Conservation (phyloP, 805 yeast genomes). For the Zygoascus flipseniorum region DNA sequence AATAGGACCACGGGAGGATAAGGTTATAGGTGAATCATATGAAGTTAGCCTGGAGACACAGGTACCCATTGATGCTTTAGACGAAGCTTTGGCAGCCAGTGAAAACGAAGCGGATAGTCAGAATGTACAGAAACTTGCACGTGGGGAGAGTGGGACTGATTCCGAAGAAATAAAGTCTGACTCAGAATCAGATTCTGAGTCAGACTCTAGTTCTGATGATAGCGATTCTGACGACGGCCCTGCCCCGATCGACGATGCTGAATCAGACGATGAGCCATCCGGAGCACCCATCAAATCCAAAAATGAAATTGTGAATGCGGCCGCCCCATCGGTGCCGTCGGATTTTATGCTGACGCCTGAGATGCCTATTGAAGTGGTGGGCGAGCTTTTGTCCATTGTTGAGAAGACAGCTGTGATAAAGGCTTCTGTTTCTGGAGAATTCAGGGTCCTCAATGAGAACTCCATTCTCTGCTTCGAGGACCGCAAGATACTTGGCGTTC, state of each 20-base stretch:
- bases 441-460: slow-evolving; percentile 63
- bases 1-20: not conserved
- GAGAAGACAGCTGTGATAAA: slow-evolving; percentile 65
- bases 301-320: slow-evolving; percentile 66
- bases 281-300: slow-evolving; percentile 66
- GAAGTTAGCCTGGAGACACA: not conserved
- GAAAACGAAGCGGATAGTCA: slow-evolving; percentile 4
- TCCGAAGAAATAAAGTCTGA: slow-evolving; percentile 4
- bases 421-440: slow-evolving; percentile 75
- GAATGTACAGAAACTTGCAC: not conserved
- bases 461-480: slow-evolving; percentile 74
- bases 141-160: too few relatives aligned
- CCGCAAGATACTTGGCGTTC: slow-evolving; percentile 59
- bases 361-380: slow-evolving; percentile 65
- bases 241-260: slow-evolving; percentile 4
- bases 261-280: slow-evolving; percentile 18
- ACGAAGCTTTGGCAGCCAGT: slow-evolving; percentile 12
- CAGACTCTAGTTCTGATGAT: slow-evolving; percentile 20
- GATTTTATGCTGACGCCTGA: slow-evolving; percentile 50
- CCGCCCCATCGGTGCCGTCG: slow-evolving; percentile 58
- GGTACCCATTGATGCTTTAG: slow-evolving; percentile 11
- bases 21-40: not conserved
- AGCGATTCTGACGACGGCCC: slow-evolving; percentile 5
- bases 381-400: slow-evolving; percentile 58
- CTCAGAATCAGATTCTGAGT: slow-evolving; percentile 21